phyloP scores from a whole-genome alignment of 768 basidiomycete genomes.

The Boletus rufocinnamomeus region DNA sequence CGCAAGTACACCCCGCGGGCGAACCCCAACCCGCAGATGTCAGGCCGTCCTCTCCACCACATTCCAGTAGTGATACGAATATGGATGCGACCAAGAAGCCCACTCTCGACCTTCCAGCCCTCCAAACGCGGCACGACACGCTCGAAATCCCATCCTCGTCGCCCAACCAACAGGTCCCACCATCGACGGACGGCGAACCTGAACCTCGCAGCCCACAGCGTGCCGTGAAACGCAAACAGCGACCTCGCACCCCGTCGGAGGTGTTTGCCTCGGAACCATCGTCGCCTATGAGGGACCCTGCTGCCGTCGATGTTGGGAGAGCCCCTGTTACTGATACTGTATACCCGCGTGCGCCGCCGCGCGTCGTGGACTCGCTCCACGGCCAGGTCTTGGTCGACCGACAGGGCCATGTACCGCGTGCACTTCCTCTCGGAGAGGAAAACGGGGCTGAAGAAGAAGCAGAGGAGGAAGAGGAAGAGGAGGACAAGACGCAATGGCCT shows the following conservation, averaged over 20 bases:
- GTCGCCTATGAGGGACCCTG: constrained; percentile 6
- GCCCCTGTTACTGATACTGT: background rate
- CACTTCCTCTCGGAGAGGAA: background rate
- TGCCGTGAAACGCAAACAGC: constrained; percentile 13
- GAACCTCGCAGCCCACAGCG: background rate
- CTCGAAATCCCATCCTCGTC: constrained; percentile 5
- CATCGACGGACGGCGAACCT: background rate
- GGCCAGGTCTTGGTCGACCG: constrained; percentile 24
- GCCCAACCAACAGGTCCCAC: background rate
- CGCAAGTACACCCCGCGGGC: background rate
- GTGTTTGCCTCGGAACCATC: constrained; percentile 21
- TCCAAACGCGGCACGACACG: background rate
- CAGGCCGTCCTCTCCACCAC: background rate
- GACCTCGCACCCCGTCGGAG: constrained; percentile 13
- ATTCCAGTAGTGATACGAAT: background rate
- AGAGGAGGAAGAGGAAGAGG: background rate
- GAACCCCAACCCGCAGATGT: background rate
- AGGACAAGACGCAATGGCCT: constrained; percentile 14
- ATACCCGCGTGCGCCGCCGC: constrained; percentile 24
- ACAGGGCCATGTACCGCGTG: constrained; percentile 17
- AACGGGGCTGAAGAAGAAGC: background rate
- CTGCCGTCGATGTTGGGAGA: background rate
- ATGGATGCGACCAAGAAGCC: background rate
- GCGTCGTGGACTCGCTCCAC: constrained; percentile 18
- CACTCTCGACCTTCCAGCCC: background rate